Percentiles rank a stretch among this genome's conserved stretches.
These are phyloP conservation scores for Sapria himalayana DNA, from an alignment of 345 rosid species.

Conservation along the genomic window DNA sequence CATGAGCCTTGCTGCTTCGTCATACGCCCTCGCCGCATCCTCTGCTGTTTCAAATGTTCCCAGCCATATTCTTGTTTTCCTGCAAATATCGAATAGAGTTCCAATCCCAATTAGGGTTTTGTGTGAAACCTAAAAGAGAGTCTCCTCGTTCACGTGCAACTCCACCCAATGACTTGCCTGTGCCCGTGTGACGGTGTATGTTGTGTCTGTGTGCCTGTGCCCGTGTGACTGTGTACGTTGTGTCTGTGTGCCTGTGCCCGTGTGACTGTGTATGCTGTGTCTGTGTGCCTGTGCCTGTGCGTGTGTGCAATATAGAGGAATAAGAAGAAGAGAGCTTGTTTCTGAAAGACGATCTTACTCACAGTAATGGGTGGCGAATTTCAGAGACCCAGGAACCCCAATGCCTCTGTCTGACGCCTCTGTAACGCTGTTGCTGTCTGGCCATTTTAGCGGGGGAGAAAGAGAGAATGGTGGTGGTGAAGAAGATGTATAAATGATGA, in stretches of 20 bases:
- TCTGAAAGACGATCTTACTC: slow-evolving; percentile 7
- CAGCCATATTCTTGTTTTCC: slow-evolving; percentile 94
- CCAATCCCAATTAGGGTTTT: no score
- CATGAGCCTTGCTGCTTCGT: slow-evolving; percentile 96
- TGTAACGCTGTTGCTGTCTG: slow-evolving; percentile 82
- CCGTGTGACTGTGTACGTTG: no score
- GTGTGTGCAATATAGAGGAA: not conserved
- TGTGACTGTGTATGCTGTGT: no score
- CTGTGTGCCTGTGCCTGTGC: no score
- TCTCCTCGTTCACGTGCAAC: no score
- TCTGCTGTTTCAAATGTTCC: slow-evolving; percentile 97
- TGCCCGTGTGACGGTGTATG: no score
- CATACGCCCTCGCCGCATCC: slow-evolving; percentile 90
- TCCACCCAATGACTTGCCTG: no score
- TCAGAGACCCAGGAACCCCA: slow-evolving; percentile 99
- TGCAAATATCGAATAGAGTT: slow-evolving; percentile 20
- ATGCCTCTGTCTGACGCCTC: slow-evolving; percentile 94
- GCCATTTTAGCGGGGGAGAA: slow-evolving; percentile 27
- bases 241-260: no score
- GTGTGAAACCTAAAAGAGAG: no score
- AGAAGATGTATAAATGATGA: slow-evolving; percentile 8
- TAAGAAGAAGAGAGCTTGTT: not conserved
- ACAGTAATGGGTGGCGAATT: slow-evolving; percentile 91
- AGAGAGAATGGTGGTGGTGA: slow-evolving; percentile 6
- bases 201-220: no score